phyloP scores from a whole-genome alignment of 352 stramenopile species.

The Globisporangium nagaii region DNA sequence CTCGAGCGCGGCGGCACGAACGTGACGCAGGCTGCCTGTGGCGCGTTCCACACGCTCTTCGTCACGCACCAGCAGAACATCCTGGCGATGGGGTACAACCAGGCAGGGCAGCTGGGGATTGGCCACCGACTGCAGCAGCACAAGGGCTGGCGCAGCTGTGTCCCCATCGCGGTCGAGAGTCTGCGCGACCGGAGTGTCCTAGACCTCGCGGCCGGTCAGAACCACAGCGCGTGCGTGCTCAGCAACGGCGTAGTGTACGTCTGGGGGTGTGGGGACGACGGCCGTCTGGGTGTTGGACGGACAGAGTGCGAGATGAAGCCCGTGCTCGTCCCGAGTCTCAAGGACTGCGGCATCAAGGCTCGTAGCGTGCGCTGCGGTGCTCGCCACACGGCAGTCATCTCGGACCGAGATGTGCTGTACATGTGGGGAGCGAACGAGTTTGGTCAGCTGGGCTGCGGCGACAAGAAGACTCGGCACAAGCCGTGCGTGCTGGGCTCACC shows the following conservation, averaged over 20 bases:
- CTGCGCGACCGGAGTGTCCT: slow-evolving; percentile 57
- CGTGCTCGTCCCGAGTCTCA: slow-evolving; percentile 28
- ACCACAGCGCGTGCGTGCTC: slow-evolving; percentile 66
- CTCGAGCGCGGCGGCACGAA: slow-evolving; percentile 38
- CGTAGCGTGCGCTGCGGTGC: slow-evolving; percentile 59
- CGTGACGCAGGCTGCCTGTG: slow-evolving; percentile 62
- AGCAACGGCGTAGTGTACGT: slow-evolving; percentile 72
- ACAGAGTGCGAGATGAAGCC: slow-evolving; percentile 31
- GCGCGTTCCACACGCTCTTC: slow-evolving; percentile 65
- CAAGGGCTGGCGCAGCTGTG: slow-evolving; percentile 66
- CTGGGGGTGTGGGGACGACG: slow-evolving; percentile 72
- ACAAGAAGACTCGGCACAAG: slow-evolving; percentile 32
- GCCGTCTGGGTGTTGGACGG: slow-evolving; percentile 43
- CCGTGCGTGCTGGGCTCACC: slow-evolving; percentile 41
- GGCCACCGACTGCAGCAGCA: slow-evolving; percentile 55
- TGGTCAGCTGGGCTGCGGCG: slow-evolving; percentile 61
- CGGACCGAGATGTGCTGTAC: slow-evolving; percentile 62
- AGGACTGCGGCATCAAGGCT: slow-evolving; percentile 29
- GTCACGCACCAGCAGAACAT: slow-evolving; percentile 75
- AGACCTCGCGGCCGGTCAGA: slow-evolving; percentile 62
- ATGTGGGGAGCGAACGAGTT: slow-evolving; percentile 81
- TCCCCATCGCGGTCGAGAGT: slow-evolving; percentile 37
- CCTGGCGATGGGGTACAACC: slow-evolving; percentile 76
- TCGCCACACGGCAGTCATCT: slow-evolving; percentile 62
- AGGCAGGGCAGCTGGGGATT: slow-evolving; percentile 64